A percentile compares a stretch with the other conserved stretches of the same genome.
Evolutionary conservation across 345 rosid genomes (phyloP).

Genomic region (Bruguiera gymnorhiza): DNA sequence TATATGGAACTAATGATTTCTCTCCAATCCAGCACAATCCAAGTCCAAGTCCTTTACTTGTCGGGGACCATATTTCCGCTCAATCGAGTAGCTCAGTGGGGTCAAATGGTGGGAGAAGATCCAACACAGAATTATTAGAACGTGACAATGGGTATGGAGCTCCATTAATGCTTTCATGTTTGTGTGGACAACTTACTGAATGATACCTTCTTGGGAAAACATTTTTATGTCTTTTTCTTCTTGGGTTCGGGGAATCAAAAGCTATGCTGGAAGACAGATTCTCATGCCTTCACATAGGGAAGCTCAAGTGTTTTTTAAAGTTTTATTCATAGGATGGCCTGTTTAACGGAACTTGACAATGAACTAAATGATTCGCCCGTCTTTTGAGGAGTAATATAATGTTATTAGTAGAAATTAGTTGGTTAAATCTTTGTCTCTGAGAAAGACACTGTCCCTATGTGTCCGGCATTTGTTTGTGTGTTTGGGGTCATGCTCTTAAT

Average conservation of each 20-base stretch:
- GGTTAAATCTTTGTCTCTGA: neutral
- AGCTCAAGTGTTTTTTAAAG: neutral
- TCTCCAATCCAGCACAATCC: constrained; percentile 21
- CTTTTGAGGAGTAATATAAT: neutral
- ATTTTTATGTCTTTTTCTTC: neutral
- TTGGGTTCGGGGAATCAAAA: neutral
- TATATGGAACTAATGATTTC: constrained; percentile 28
- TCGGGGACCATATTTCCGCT: constrained; percentile 26
- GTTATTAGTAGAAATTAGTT: neutral
- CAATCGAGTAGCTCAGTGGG: constrained; percentile 11
- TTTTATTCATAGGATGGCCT: neutral
- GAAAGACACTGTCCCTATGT: neutral
- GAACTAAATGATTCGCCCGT: neutral
- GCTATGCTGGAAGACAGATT: neutral
- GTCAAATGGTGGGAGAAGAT: constrained; percentile 22
- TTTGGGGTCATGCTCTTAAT: too few species aligned
- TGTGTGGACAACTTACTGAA: constrained; percentile 40
- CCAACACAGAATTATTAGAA: constrained; percentile 25
- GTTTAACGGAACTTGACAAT: neutral
- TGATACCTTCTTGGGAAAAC: constrained; percentile 12
- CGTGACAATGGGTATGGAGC: constrained; percentile 35
- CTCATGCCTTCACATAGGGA: neutral
- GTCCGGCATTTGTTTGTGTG: neutral
- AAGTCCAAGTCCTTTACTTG: constrained; percentile 22
- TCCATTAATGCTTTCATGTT: constrained; percentile 37